phyloP scores from a whole-genome alignment of 2,329 filamentous ascomycete genomes.

The Trichoderma cornu-damae region DNA sequence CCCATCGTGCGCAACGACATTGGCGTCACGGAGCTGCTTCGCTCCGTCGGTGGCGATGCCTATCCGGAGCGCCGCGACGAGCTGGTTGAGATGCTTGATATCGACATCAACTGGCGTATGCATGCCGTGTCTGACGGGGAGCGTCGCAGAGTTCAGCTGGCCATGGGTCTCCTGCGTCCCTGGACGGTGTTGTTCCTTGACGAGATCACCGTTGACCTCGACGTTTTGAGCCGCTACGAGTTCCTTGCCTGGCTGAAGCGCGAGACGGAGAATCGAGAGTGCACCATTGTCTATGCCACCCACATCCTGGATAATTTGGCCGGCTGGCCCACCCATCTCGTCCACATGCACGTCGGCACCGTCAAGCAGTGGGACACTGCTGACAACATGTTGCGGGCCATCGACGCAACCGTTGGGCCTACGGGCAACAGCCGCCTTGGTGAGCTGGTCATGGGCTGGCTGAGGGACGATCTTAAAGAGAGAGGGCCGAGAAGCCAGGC shows the following conservation, averaged over 20 bases:
- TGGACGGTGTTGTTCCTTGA: conserved; percentile 90
- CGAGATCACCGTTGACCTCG: conserved; percentile 95
- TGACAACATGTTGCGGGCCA: conserved; percentile 58
- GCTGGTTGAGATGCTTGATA: conserved; percentile 80
- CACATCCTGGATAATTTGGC: conserved; percentile 95
- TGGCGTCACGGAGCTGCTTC: conserved; percentile 77
- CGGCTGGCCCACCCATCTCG: conserved; percentile 89
- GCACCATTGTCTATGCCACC: conserved; percentile 94
- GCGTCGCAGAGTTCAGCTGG: conserved; percentile 82
- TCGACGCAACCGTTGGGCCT: conserved; percentile 35
- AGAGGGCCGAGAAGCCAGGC: conserved; percentile 68
- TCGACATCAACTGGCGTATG: conserved; percentile 91
- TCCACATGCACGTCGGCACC: conserved; percentile 87
- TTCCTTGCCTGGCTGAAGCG: conserved; percentile 81
- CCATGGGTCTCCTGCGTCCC: conserved; percentile 88
- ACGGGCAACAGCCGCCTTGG: conserved; percentile 77
- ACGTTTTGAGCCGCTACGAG: conserved; percentile 76
- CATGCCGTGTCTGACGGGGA: conserved; percentile 94
- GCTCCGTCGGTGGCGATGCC: conserved; percentile 77
- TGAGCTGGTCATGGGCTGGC: conserved; percentile 82
- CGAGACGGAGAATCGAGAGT: conserved; percentile 76
- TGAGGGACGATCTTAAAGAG: conserved; percentile 72
- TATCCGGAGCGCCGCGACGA: conserved; percentile 81
- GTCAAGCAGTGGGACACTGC: conserved; percentile 83
- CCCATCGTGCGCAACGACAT: conserved; percentile 94